Evolutionary conservation across 1,139 yeast genomes (phyloP).

Genomic region (Taiozyma sp.): DNA sequence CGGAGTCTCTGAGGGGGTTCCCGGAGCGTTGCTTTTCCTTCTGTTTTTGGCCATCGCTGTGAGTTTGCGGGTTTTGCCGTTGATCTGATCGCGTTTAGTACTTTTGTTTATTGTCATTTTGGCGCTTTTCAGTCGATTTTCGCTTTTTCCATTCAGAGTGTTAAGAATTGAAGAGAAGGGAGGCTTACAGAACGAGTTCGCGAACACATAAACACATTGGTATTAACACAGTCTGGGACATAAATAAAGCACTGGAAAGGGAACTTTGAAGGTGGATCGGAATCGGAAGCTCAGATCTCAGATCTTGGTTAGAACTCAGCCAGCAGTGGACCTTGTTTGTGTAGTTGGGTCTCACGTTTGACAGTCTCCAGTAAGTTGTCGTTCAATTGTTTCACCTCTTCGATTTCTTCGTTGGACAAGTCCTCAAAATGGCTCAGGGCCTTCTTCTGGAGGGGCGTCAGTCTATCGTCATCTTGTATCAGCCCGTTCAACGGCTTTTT

Average conservation of each 20-base stretch:
- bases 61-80: not conserved
- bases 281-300: not conserved
- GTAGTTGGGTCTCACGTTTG: constrained; percentile 7
- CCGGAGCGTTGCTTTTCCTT: constrained; percentile 4
- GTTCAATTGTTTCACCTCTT: constrained; percentile 3
- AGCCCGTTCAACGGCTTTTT: constrained; percentile 10
- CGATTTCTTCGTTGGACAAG: constrained; percentile 7
- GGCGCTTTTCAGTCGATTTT: not conserved
- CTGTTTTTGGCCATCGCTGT: constrained; percentile 7
- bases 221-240: not conserved
- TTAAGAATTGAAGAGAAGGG: rapidly evolving
- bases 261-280: not conserved
- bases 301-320: constrained; percentile 9
- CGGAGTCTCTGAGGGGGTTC: not conserved
- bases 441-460: constrained; percentile 7
- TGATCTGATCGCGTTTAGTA: not conserved
- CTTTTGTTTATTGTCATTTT: not conserved
- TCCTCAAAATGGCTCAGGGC: constrained; percentile 5
- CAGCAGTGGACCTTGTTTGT: constrained; percentile 15
- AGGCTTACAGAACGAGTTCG: not conserved
- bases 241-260: not conserved
- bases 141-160: not conserved
- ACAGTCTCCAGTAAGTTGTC: constrained; percentile 9
- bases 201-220: not conserved
- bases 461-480: constrained; percentile 4